Evolutionary conservation across 495 filamentous ascomycete genomes (phyloP), one percentile per base, ranked within the genome.

Genomic region (Aspergillus baeticus): DNA sequence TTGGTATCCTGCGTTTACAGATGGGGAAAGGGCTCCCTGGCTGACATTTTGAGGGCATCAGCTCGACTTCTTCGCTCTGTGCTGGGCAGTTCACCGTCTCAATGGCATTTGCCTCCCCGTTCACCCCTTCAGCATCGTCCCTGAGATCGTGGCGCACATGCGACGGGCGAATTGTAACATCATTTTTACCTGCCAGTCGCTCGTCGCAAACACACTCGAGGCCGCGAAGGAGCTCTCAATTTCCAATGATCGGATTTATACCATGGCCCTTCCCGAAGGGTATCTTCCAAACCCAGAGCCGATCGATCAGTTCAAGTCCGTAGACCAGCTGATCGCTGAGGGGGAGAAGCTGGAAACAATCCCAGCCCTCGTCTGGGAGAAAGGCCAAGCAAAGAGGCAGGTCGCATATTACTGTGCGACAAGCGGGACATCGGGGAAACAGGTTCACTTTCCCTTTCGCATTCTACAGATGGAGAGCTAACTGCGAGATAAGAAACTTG

Each of bases 11-110:
- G 15, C n/a, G n/a, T 23, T 55, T 42, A 14, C 15, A 10, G 5
- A 10, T 34, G 34, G 15, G n/a, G 10, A 6, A 29, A 8, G n/a
- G n/a, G n/a, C 3, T 43, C 13, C 13, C 21, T 29, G 2, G 21
- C 22, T 45, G 17, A 45, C 31, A 14, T 15, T 1, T n/a, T 5
- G 18, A 1, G 4, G 18, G 7, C 8, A n/a, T n/a, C 50, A 62
- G 59, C 49, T 62, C 20, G 54, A 62, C 38, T 54, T 47, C 10
- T 47, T 62, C 15, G 37, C 36, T 10, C 43, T 58, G 5, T 57
- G 49, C 34, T 62, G 59, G 59, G 59, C 59, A n/a, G 42, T 62
- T 21, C 59, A 62, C 41, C 54, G 59, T 13, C 43, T 62, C 13
- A 49, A 48, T 36, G 59, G 59, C 1, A 54, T 50, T 33, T 54